Conservation (phyloP, 495 filamentous ascomycete genomes). For the Trichoderma virens region DNA sequence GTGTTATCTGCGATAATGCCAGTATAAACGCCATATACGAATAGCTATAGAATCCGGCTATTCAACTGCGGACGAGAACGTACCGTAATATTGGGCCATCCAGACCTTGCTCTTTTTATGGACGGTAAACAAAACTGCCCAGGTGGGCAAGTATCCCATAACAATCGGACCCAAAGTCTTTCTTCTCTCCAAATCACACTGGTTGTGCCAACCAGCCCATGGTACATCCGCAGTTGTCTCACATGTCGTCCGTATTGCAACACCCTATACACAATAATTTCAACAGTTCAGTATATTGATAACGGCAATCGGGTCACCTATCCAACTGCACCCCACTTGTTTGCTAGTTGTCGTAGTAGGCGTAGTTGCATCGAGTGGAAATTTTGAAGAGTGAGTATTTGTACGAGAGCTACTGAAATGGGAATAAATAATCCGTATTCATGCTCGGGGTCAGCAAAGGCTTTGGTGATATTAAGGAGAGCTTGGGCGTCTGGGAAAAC, state of each 20-base stretch:
- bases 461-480: neutral
- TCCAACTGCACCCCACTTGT: neutral
- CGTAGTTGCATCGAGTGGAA: neutral
- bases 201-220: no score
- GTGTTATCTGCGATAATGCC: constrained; percentile 24
- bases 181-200: constrained; percentile 75
- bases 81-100: constrained; percentile 59
- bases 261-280: neutral
- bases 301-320: neutral
- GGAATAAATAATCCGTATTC: neutral
- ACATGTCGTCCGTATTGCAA: no score
- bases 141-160: constrained; percentile 89
- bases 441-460: neutral
- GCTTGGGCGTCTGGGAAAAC: neutral
- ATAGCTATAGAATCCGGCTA: no score
- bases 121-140: constrained; percentile 94
- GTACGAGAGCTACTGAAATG: neutral
- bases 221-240: no score
- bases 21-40: no score
- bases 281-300: neutral
- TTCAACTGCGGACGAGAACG: constrained; percentile 19
- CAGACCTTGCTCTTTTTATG: constrained; percentile 81
- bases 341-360: neutral
- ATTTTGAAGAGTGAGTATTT: neutral
- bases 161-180: constrained; percentile 87